A percentile compares a stretch with the other conserved stretches of the same genome.
phyloP scores from a whole-genome alignment of 306 rosid genomes.

The Arachis hypogaea region DNA sequence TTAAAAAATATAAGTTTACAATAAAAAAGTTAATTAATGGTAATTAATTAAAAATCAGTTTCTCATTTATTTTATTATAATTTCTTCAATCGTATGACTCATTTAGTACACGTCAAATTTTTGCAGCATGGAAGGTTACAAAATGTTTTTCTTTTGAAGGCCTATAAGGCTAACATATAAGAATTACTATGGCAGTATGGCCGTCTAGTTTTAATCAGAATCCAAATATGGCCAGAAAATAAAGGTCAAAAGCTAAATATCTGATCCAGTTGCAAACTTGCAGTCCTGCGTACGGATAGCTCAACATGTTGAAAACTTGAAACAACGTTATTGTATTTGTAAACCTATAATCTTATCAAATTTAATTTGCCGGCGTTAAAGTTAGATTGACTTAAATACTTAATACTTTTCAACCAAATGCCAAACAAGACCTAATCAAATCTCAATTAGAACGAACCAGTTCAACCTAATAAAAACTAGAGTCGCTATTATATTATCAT shows the following conservation, averaged over 20 bases:
- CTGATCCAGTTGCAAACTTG: not conserved
- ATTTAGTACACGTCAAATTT: too few relatives aligned
- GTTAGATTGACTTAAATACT: not conserved
- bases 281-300: not conserved
- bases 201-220: not conserved
- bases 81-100: too few relatives aligned
- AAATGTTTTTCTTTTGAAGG: too few relatives aligned
- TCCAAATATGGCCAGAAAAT: not conserved
- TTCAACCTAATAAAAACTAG: not conserved
- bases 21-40: too few relatives aligned
- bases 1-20: too few relatives aligned
- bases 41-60: too few relatives aligned
- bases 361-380: constrained; percentile 26
- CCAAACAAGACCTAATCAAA: constrained; percentile 34
- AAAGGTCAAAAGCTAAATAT: not conserved
- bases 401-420: constrained; percentile 45
- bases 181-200: not conserved
- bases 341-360: not conserved
- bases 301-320: not conserved
- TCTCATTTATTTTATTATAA: too few relatives aligned
- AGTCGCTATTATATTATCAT: too few relatives aligned
- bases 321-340: not conserved
- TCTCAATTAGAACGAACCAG: constrained; percentile 7
- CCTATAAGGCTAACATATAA: too few relatives aligned
- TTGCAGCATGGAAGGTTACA: too few relatives aligned